A percentile compares a stretch with the other conserved stretches of the same genome.
Conservation (phyloP, 768 basidiomycete genomes). For the Kondoa malvinella region DNA sequence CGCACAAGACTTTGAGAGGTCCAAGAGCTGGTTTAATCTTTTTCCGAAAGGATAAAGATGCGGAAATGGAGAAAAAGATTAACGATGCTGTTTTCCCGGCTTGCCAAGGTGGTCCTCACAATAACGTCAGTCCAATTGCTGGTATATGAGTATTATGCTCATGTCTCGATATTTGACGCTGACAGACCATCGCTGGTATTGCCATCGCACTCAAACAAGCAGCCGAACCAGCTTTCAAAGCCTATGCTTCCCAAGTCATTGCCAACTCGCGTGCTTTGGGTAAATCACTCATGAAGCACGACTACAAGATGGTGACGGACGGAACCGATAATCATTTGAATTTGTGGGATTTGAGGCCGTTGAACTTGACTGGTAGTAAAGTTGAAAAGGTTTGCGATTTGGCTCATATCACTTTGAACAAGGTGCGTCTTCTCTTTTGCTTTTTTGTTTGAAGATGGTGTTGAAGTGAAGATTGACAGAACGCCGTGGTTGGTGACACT, state of each 20-base stretch:
- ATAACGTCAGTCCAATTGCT: constrained; percentile 50
- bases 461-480: constrained; percentile 36
- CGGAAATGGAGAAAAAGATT: constrained; percentile 87
- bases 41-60: constrained; percentile 81
- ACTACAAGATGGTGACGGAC: constrained; percentile 90
- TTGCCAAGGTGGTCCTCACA: constrained; percentile 98
- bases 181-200: constrained; percentile 77
- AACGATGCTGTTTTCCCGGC: constrained; percentile 99
- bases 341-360: constrained; percentile 83
- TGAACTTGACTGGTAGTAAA: constrained; percentile 92
- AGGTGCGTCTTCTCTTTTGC: constrained; percentile 28
- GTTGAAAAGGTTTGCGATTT: constrained; percentile 97
- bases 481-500: constrained; percentile 89
- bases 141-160: constrained; percentile 4
- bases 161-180: constrained; percentile 2
- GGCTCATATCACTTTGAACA: constrained; percentile 90
- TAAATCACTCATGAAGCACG: constrained; percentile 49
- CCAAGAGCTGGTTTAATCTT: constrained; percentile 96
- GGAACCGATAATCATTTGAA: constrained; percentile 97
- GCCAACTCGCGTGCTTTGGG: constrained; percentile 68
- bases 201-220: constrained; percentile 87
- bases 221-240: constrained; percentile 69
- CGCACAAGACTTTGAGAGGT: constrained; percentile 97
- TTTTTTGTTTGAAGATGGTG: constrained; percentile 23
- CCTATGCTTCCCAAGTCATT: constrained; percentile 88